Base-by-base conservation (phyloP, 805 yeast genomes). In the Geotrichum ghanense region DNA sequence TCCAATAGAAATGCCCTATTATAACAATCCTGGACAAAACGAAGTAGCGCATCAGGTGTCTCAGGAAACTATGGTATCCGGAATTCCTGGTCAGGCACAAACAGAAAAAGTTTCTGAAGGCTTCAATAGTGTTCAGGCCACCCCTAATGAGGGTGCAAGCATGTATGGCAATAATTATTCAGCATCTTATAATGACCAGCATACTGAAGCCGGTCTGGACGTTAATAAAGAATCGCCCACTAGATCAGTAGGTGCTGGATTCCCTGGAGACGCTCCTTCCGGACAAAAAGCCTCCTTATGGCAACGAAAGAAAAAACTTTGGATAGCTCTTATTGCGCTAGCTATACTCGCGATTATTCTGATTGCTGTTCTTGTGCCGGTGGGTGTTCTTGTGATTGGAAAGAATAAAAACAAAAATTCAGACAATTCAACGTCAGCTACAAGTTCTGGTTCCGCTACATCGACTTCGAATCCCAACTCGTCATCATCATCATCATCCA, bases 331-430 rank as follows among this genome's bases (percentile, higher is more conserved):
- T 14, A 19, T 48, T 19, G 24, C 49, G 16, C 10, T 48, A 20
- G 43, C 42, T 4, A 34, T 45, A 7, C 40, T 55, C 22, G 17
- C 57, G n/a, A 41, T 50, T 21, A 41, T 58, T 12, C 48, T 55
- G 22, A 58, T 56, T 3, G 62, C 59, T 9, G 57, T 59, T 19
- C 47, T 59, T 24, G 48, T 60, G 3, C 64, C 64, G 2, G 53
- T 60, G 14, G 64, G 64, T 4, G 37, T 60, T 22, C 43, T 58
- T 9, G 59, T 58, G 3, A 51, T 60, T 20, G 50, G 46, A 20
- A 48, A 52, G 17, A 41, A 50, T 16, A 10, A 22, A 40, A 27
- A 26, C 23, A 44, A 20, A 16, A 44, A 39, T 42, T 45, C 51
- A n/a, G 9, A 10, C 23, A n/a, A 17, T 10, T 23, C 16, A 24